Percentiles rank a stretch among this genome's conserved stretches.
Conservation (phyloP, 2,329 filamentous ascomycete genomes). For the Huntiella omanensis region DNA sequence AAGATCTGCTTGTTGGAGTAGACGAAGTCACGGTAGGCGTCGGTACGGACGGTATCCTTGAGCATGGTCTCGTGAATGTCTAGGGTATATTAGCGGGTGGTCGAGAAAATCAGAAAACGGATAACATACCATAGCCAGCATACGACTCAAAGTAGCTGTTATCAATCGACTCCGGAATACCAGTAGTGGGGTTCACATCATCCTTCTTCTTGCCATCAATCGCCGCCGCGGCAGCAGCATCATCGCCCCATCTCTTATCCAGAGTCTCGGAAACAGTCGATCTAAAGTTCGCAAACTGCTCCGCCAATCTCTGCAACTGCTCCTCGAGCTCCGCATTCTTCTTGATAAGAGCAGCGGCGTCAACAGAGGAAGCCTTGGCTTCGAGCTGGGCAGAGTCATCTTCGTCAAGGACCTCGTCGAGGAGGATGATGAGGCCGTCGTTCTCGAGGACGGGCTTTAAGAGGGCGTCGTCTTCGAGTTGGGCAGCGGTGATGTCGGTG, state of each 20-base stretch:
- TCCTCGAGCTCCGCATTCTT: conserved; percentile 26
- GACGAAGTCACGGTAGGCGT: conserved; percentile 87
- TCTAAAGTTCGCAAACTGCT: conserved; percentile 49
- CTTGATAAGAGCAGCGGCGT: conserved; percentile 1
- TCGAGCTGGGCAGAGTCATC: conserved; percentile 20
- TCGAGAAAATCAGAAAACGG: neutral
- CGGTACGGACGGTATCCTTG: conserved; percentile 72
- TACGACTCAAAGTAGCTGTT: conserved; percentile 43
- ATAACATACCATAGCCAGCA: conserved; percentile 32
- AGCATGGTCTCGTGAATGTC: conserved; percentile 94
- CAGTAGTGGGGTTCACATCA: conserved; percentile 12
- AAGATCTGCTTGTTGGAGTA: conserved; percentile 82
- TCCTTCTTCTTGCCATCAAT: conserved; percentile 18
- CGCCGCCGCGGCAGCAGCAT: conserved; percentile 17
- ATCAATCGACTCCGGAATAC: conserved; percentile 19
- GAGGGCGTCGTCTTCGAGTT: conserved; percentile 61
- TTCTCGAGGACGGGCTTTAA: conserved; percentile 74
- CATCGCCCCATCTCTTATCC: conserved; percentile 43
- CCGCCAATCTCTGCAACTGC: conserved; percentile 38
- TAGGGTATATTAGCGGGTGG: conserved; percentile 17
- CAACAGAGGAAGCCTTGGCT: neutral
- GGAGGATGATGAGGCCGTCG: conserved; percentile 69
- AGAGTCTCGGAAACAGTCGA: conserved; percentile 46
- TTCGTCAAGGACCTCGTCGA: conserved; percentile 53
- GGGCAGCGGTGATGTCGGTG: conserved; percentile 36